phyloP scores from a whole-genome alignment of 2,329 filamentous ascomycete species.

The Tolypocladium inflatum region DNA sequence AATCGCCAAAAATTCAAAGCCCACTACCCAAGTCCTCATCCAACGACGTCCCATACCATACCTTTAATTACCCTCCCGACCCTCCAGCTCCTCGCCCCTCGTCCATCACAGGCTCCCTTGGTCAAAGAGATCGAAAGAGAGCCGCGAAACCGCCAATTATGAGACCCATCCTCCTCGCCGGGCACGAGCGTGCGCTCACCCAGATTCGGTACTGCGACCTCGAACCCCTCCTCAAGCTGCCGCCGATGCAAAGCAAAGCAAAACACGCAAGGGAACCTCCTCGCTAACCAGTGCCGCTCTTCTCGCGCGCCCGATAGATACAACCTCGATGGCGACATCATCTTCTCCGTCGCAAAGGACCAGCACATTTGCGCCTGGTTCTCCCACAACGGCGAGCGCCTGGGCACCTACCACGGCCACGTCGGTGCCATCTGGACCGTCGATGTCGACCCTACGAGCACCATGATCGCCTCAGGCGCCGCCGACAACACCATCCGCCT shows the following conservation, averaged over 20 bases:
- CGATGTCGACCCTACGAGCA: constrained; percentile 87
- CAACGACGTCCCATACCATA: constrained; percentile 12
- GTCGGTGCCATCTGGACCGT: constrained; percentile 98
- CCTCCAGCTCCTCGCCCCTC: constrained; percentile 7
- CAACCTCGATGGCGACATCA: constrained; percentile 89
- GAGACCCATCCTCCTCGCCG: constrained; percentile 92
- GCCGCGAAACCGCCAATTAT: constrained; percentile 47
- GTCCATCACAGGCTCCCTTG: constrained; percentile 1
- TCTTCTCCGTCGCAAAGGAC: constrained; percentile 94
- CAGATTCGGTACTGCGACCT: constrained; percentile 65
- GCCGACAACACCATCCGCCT: constrained; percentile 97
- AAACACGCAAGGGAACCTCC: constrained; percentile 5
- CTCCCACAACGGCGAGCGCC: constrained; percentile 93
- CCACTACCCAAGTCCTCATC: constrained; percentile 17
- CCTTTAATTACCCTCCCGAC: constrained; percentile 8
- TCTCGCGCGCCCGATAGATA: constrained; percentile 42
- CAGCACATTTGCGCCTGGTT: constrained; percentile 96
- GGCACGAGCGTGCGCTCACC: constrained; percentile 93
- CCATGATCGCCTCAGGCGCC: constrained; percentile 86
- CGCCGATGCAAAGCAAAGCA: constrained; percentile 6
- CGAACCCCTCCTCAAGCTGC: constrained; percentile 1
- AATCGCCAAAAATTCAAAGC: constrained; percentile 34
- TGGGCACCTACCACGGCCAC: constrained; percentile 94
- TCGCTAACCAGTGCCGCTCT: neutral
- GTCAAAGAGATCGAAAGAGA: constrained; percentile 4